Conservation (phyloP, 305 asterid genomes). For the Salvia sclarea region DNA sequence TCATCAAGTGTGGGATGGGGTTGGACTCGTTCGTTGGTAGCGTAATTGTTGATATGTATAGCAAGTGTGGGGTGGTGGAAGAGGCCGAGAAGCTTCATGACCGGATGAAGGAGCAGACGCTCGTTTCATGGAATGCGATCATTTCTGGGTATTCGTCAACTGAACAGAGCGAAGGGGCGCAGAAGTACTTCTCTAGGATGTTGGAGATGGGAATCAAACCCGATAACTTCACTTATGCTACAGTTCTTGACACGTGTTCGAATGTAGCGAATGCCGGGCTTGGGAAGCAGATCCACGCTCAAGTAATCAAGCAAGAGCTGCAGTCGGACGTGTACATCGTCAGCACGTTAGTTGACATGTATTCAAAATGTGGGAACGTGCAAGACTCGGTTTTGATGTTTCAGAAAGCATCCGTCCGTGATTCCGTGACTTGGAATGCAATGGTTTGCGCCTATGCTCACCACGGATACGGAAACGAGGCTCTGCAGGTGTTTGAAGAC, state of each 20-base stretch:
- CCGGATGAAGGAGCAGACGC: constrained; percentile 54
- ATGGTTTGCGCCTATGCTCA: constrained; percentile 82
- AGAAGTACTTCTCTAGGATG: constrained; percentile 67
- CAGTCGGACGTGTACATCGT: constrained; percentile 66
- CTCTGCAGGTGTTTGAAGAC: constrained; percentile 51
- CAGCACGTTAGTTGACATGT: constrained; percentile 95
- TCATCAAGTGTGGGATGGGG: constrained; percentile 74
- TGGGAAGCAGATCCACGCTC: constrained; percentile 90
- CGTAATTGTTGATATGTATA: constrained; percentile 85
- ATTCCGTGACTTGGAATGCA: constrained; percentile 90
- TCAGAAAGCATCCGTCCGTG: constrained; percentile 59
- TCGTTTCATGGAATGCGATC: constrained; percentile 85
- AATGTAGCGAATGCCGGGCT: constrained; percentile 78
- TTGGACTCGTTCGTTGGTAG: constrained; percentile 73
- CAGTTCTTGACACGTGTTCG: constrained; percentile 85
- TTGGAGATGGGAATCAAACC: constrained; percentile 65
- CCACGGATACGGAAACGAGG: constrained; percentile 76
- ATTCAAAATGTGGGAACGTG: constrained; percentile 84
- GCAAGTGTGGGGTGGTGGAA: constrained; percentile 72
- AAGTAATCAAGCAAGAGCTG: constrained; percentile 79
- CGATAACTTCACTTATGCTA: constrained; percentile 87
- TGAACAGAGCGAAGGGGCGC: constrained; percentile 81
- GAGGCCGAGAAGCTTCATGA: constrained; percentile 84
- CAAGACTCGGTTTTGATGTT: constrained; percentile 65
- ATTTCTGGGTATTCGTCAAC: constrained; percentile 71